A percentile compares a stretch with the other conserved stretches of the same genome.
Evolutionary conservation across 2,329 filamentous ascomycete species (phyloP).

Genomic region (Corinectria fuckeliana): DNA sequence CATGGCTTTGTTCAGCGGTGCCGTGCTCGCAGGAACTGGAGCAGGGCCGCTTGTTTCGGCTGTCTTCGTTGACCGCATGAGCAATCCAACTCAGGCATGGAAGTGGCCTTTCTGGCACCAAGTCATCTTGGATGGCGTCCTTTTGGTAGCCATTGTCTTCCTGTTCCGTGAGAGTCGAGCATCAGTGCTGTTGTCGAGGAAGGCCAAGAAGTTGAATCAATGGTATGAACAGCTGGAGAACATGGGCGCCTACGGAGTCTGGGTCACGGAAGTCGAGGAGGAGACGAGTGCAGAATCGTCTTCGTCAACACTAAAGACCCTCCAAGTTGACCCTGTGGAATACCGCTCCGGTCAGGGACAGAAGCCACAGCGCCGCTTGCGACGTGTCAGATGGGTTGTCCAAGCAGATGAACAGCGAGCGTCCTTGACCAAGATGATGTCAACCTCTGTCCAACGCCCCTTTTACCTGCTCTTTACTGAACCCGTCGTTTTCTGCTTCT

Average conservation of each 20-base stretch:
- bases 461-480: constrained; percentile 80
- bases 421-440: constrained; percentile 72
- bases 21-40: constrained; percentile 80
- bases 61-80: constrained; percentile 69
- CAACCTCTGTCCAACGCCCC: constrained; percentile 75
- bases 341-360: constrained; percentile 1
- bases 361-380: constrained; percentile 19
- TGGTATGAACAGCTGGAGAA: constrained; percentile 80
- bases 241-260: constrained; percentile 62
- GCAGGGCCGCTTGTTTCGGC: constrained; percentile 76
- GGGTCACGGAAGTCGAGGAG: constrained; percentile 36
- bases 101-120: constrained; percentile 92
- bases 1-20: constrained; percentile 87
- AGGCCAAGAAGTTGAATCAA: constrained; percentile 74
- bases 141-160: constrained; percentile 66
- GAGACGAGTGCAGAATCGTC: constrained; percentile 27
- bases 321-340: constrained; percentile 9
- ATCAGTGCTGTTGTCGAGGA: constrained; percentile 77
- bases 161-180: constrained; percentile 85
- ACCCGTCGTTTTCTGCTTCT: constrained; percentile 84
- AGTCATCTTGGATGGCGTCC: constrained; percentile 68
- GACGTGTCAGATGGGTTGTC: constrained; percentile 79
- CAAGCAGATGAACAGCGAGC: constrained; percentile 78
- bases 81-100: constrained; percentile 60
- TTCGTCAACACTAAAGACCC: constrained; percentile 28